A percentile compares a stretch with the other conserved stretches of the same genome.
These are phyloP conservation scores for Aspergillus calidoustus DNA, from an alignment of 2,329 filamentous ascomycete genomes.

Conservation along the genomic window DNA sequence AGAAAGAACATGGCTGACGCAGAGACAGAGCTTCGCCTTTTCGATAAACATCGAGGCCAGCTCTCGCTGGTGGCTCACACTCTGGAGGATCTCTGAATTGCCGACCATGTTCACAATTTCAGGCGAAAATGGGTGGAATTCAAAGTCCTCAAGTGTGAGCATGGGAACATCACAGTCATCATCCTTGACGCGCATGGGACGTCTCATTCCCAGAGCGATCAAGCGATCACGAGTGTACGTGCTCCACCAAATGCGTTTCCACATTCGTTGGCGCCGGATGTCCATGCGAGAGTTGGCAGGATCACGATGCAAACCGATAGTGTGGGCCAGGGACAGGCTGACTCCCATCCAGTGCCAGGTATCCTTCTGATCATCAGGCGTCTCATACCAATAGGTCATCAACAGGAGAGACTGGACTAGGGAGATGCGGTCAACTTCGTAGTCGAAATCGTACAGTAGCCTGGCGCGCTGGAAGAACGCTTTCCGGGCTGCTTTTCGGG, in stretches of 20 bases:
- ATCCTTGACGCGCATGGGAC: conserved; percentile 88
- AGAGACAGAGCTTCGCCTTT: conserved; percentile 86
- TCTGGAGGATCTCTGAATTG: conserved; percentile 72
- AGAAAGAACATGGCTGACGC: conserved; percentile 85
- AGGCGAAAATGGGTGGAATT: conserved; percentile 70
- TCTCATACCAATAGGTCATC: conserved; percentile 98
- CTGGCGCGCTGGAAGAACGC: conserved; percentile 87
- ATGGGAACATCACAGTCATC: conserved; percentile 94
- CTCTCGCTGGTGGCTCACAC: conserved; percentile 73
- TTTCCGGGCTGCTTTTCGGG: conserved; percentile 80
- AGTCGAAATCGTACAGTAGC: conserved; percentile 93
- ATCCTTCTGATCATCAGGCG: conserved; percentile 94
- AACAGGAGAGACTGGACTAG: conserved; percentile 86
- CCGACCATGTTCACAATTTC: conserved; percentile 70
- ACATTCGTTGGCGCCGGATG: conserved; percentile 73
- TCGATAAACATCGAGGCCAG: conserved; percentile 88
- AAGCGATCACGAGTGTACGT: conserved; percentile 94
- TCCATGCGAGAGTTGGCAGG: conserved; percentile 79
- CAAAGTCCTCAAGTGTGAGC: conserved; percentile 83
- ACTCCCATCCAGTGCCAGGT: conserved; percentile 99
- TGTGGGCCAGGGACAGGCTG: conserved; percentile 88
- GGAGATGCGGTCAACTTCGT: conserved; percentile 85
- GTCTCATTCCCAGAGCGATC: conserved; percentile 89
- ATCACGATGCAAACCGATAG: conserved; percentile 89
- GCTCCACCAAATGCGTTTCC: conserved; percentile 98